Evolutionary conservation across 257 asterid species (phyloP).

Genomic region (Solanum arcanum): DNA sequence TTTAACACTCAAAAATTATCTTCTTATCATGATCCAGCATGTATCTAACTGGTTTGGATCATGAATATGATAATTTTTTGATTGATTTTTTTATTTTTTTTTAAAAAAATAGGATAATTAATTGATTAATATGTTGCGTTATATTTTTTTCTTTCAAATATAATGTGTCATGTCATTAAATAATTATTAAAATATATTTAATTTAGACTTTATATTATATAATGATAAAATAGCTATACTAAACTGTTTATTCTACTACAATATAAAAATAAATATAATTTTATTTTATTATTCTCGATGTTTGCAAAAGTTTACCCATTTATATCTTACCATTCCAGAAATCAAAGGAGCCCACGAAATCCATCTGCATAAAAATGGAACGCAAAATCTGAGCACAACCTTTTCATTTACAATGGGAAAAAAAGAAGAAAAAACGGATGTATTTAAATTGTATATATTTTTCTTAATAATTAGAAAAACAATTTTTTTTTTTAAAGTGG

Average conservation of each 20-base stretch:
- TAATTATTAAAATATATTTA: not conserved
- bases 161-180: not conserved
- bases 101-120: not conserved
- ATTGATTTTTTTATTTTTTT: too few species aligned
- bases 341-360: conserved; percentile 21
- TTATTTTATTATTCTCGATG: not conserved
- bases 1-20: not conserved
- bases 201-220: too few species aligned
- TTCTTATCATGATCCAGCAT: not conserved
- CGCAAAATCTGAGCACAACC: not conserved
- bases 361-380: conserved; percentile 26
- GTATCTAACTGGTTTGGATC: not conserved
- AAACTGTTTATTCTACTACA: not conserved
- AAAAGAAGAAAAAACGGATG: not conserved
- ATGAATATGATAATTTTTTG: not conserved
- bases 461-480: not conserved
- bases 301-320: not conserved
- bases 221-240: not conserved
- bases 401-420: not conserved
- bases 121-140: not conserved
- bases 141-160: not conserved
- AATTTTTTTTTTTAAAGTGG: too few species aligned
- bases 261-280: not conserved
- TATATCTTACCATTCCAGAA: conserved; percentile 28
- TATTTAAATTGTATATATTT: not conserved